Evolutionary conservation across 2,329 filamentous ascomycete genomes (phyloP), one percentile per base, ranked within the genome.

Genomic region (Paraphoma chrysanthemicola): DNA sequence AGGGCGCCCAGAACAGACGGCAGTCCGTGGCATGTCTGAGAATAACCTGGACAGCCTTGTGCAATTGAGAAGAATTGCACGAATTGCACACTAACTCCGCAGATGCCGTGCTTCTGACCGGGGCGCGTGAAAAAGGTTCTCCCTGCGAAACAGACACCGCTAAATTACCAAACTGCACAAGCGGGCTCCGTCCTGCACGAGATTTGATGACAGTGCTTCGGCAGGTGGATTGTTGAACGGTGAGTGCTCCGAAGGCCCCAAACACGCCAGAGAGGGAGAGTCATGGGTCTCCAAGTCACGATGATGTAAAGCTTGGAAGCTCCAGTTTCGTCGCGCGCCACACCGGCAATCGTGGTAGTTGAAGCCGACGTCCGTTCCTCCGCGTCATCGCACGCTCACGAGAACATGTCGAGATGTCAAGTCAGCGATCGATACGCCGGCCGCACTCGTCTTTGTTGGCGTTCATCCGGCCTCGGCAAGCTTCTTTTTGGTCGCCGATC

Each of bases 391-490:
- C 51, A 11, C 42, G 49, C 49, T 45, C 42, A 51, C 18, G 31
- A 45, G 31, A 51, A 38, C 42, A 39, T 51, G 30, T 16, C 29
- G 31, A 51, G 39, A 44, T 23, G 18, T 28, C 2, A 31, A 14
- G 11, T 11, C 23, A 23, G 11, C 51, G 51, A 53, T 53, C 44
- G 44, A 47, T 53, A 41, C 23, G 43, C 18, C 16, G 57, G 54
- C 60, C 51, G 50, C 44, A 48, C 44, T 60, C 60, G 58, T 65
- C 59, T 66, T 56, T 66, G 59, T 58, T 59, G 64, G 67, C 66
- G 63, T 59, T 65, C 64, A 54, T 62, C 66, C 64, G 59, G 57
- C 66, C 70, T 71, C 70, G 70, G 67, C 58, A 66, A 55, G 58
- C 54, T 51, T 55, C 43, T 46, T 14, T 49, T 59, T 63, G 60